Base-by-base conservation (phyloP, 176 grass and related monocot genomes). In the Rhynchospora breviuscula region DNA sequence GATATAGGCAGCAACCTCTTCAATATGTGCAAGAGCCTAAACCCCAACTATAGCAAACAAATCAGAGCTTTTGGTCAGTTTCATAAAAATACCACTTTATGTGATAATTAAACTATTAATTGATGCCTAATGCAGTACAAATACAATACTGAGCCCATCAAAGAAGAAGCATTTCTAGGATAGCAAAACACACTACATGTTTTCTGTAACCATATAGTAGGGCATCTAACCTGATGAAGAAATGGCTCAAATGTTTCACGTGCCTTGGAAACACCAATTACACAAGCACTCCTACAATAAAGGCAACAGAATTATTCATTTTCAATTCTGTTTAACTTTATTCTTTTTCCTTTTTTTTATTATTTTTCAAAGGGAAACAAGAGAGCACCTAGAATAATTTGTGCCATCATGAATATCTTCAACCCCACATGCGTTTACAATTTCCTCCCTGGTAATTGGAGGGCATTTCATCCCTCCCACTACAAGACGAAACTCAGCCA, bases 381-480 rank as follows among this genome's bases (percentile, higher is more conserved):
- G 14, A 81, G 72, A 89, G 12, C 71, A 98, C 95, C 92, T 94
- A 17, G 95, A 98, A 81, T 94, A 98, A 71, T 98, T 98, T 35
- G 95, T 94, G 19, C 95, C 95, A 66, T 98, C 95, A 87, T 98
- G 95, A 90, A 98, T 92, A 88, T 98, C 95, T 91, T 98, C 95
- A 88, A 98, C 92, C n/a, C 95, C 95, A 91, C 82, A 98, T 74
- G 95, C 95, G 88, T 98, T 98, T 83, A 98, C 90, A 85, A 98
- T 93, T 92, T 98, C 95, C 87, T 94, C 95, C 87, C 90, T 98
- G 68, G 87, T 94, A 72, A 97, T 94, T 74, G 92, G 90, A 88
- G 92, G 90, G 54, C 92, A 97, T 76, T 91, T 97, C 45, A 92
- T 90, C 88, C 87, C 91, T 87, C 92, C 89, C 90, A 91, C 87